phyloP scores from a whole-genome alignment of 148 eudicot genomes.

The Heliamphora exappendiculata region DNA sequence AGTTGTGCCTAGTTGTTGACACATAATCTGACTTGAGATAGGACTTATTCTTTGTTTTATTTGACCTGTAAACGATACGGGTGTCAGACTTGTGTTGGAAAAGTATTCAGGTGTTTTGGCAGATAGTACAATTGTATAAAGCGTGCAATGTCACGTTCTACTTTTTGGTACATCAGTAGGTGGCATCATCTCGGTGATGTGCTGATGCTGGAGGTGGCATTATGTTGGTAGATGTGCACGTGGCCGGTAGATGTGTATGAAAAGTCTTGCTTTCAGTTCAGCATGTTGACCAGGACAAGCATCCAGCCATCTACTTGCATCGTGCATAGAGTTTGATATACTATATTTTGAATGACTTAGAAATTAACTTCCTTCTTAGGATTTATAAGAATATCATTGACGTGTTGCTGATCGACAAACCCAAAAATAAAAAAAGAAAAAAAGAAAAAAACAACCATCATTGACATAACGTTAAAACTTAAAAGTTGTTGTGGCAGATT shows the following conservation, averaged over 20 bases:
- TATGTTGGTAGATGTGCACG: background rate
- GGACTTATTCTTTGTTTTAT: background rate
- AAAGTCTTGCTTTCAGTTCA: background rate
- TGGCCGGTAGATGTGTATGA: background rate
- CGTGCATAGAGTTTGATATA: background rate
- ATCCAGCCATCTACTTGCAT: background rate
- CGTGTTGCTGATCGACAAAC: too few species aligned
- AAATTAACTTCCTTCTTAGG: background rate
- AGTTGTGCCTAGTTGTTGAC: background rate
- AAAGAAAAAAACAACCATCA: too few species aligned
- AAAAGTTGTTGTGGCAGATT: background rate
- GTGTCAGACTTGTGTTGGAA: background rate
- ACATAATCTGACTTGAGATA: background rate
- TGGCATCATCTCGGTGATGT: background rate
- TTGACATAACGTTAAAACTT: background rate
- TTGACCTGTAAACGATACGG: background rate
- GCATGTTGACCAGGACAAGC: background rate
- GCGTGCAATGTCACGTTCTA: background rate
- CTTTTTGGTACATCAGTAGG: background rate
- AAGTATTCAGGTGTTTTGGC: background rate
- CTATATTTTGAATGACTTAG: background rate
- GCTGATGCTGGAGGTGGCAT: background rate
- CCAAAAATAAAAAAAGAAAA: too few species aligned
- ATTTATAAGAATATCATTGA: background rate
- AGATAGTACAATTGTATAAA: background rate